Evolutionary conservation across 2,329 filamentous ascomycete species (phyloP).

Genomic region (Ceratocystis colombiana): DNA sequence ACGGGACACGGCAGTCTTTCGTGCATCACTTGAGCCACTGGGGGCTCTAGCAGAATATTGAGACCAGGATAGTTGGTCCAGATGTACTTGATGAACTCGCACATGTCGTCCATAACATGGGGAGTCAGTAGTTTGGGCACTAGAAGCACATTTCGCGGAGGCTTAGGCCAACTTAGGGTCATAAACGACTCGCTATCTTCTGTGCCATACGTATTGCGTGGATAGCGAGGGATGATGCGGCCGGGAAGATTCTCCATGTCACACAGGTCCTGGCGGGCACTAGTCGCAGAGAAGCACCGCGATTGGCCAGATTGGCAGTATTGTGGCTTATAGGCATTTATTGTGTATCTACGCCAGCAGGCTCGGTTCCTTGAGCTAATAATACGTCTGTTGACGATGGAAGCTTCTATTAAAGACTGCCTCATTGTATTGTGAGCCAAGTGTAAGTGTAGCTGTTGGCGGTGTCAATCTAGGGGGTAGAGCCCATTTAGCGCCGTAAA

Average conservation of each 20-base stretch:
- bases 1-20: slow-evolving; percentile 61
- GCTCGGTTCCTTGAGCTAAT: not conserved
- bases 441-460: no score
- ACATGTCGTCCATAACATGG: slow-evolving; percentile 43
- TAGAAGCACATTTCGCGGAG: slow-evolving; percentile 48
- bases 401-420: not conserved
- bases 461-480: no score
- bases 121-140: slow-evolving; percentile 50
- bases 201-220: slow-evolving; percentile 39
- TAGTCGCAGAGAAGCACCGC: slow-evolving; percentile 43
- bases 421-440: not conserved
- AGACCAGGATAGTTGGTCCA: slow-evolving; percentile 68
- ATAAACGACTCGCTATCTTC: slow-evolving; percentile 41
- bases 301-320: not conserved
- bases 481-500: no score
- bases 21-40: slow-evolving; percentile 63
- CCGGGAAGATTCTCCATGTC: slow-evolving; percentile 42
- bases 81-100: slow-evolving; percentile 59
- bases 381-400: not conserved
- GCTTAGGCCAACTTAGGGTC: slow-evolving; percentile 45
- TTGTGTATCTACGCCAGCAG: not conserved
- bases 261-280: slow-evolving; percentile 39
- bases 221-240: slow-evolving; percentile 52
- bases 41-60: slow-evolving; percentile 72
- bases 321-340: not conserved